Evolutionary conservation across 176 grass and related monocot species (phyloP), one percentile per base, ranked within the genome.

Genomic region (Poa annua): DNA sequence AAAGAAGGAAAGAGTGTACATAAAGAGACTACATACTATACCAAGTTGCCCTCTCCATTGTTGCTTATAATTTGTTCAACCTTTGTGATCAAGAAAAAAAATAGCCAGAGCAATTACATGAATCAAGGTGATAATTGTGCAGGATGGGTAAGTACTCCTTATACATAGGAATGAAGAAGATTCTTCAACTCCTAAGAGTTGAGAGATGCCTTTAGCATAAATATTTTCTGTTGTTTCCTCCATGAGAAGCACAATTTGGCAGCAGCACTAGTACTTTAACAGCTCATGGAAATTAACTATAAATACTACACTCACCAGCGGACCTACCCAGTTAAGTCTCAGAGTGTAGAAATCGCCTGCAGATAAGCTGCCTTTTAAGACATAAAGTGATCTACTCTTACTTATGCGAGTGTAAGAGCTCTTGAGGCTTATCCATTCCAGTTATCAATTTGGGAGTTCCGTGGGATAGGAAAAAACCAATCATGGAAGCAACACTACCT

Each of bases 311-410:
- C 57, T 84, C 68, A 88, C 81, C 75, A 88, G 75, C 5, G 6
- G 74, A 84, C 66, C 75, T 84, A 84, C 7, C 60, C 81, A 83
- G 57, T 55, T 74, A 79, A 71, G 54, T 88, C 34, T 15, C 59
- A 42, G 53, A 47, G 14, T 69, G 51, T 52, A 49, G 33, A 77
- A 65, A 88, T 25, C 55, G 53, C 56, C 67, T 84, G 75, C 86
- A 84, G 64, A 84, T 74, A 88, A 84, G 81, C 75, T 74, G 75
- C 74, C 42, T 66, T 77, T 62, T 39, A 32, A 60, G 67, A 88
- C 34, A 79, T 24, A 72, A 45, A 44, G 15, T 55, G 47, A 66
- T 42, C 76, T 56, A 81, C 3, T 6, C 61, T 63, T 70, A 78
- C 44, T 80, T 71, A 50, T 87, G 59, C 8, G 47, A 80, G 55